These are phyloP conservation scores for Colletotrichum gigasporum DNA, from an alignment of 2,329 filamentous ascomycete genomes.

Conservation along the genomic window DNA sequence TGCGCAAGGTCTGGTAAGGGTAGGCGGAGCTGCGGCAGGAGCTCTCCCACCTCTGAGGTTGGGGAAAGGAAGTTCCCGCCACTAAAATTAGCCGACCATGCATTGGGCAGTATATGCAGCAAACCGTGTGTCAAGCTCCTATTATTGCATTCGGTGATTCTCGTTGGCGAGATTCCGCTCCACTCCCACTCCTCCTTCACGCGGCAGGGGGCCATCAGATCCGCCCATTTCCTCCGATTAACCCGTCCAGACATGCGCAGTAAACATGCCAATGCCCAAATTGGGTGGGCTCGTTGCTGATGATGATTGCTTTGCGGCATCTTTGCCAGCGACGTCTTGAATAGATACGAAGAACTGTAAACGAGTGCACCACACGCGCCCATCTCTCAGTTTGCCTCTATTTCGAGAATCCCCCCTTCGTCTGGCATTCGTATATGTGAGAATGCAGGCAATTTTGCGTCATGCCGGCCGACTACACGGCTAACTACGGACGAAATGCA, in stretches of 20 bases:
- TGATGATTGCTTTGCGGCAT: neutral
- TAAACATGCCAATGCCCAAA: too few relatives aligned
- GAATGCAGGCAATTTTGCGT: constrained; percentile 4
- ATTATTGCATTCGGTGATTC: neutral
- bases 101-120: neutral
- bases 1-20: constrained; percentile 6
- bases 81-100: constrained; percentile 24
- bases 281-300: neutral
- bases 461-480: constrained; percentile 11
- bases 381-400: neutral
- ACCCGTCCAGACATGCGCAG: too few relatives aligned
- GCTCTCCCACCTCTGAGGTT: constrained; percentile 23
- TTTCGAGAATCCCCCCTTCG: neutral
- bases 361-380: neutral
- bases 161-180: neutral
- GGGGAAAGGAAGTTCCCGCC: constrained; percentile 32
- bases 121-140: neutral
- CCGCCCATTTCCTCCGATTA: neutral
- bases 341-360: neutral
- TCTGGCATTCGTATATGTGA: neutral
- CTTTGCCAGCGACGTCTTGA: too few relatives aligned
- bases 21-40: constrained; percentile 22
- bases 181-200: neutral
- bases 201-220: too few relatives aligned
- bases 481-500: constrained; percentile 31